These are phyloP conservation scores for Isatis tinctoria DNA, from an alignment of 345 rosid genomes.

Conservation along the genomic window DNA sequence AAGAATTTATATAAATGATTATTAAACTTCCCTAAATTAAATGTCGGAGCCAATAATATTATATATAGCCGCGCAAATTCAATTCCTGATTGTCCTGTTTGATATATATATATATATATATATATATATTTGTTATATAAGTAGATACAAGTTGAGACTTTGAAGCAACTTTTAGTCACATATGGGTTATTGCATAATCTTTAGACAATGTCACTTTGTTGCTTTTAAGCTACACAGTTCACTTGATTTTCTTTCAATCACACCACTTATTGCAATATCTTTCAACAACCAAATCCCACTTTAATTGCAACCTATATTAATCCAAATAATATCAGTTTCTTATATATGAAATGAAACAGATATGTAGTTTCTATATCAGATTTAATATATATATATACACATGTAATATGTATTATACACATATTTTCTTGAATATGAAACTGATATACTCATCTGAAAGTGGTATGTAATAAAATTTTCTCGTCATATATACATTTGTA, in stretches of 20 bases:
- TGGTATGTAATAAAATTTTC: too few species aligned
- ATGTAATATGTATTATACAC: too few species aligned
- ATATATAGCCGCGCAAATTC: too few species aligned
- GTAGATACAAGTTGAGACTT: constrained; percentile 13
- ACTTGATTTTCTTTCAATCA: constrained; percentile 7
- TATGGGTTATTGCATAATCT: constrained; percentile 14
- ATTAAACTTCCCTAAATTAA: too few species aligned
- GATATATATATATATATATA: neutral
- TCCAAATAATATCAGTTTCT: neutral
- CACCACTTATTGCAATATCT: neutral
- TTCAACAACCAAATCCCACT: neutral
- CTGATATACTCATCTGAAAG: too few species aligned
- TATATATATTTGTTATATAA: neutral
- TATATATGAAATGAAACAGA: neutral
- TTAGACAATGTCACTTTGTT: constrained; percentile 22
- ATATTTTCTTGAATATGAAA: too few species aligned
- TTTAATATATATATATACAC: too few species aligned
- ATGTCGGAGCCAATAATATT: too few species aligned
- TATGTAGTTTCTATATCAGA: too few species aligned
- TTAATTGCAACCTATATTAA: neutral
- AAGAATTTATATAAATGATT: too few species aligned
- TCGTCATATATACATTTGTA: too few species aligned
- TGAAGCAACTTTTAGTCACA: constrained; percentile 21
- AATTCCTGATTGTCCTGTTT: neutral
- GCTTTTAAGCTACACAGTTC: constrained; percentile 32